These are phyloP conservation scores for Colletotrichum sp. DNA, from an alignment of 2,329 filamentous ascomycete genomes.

Conservation along the genomic window DNA sequence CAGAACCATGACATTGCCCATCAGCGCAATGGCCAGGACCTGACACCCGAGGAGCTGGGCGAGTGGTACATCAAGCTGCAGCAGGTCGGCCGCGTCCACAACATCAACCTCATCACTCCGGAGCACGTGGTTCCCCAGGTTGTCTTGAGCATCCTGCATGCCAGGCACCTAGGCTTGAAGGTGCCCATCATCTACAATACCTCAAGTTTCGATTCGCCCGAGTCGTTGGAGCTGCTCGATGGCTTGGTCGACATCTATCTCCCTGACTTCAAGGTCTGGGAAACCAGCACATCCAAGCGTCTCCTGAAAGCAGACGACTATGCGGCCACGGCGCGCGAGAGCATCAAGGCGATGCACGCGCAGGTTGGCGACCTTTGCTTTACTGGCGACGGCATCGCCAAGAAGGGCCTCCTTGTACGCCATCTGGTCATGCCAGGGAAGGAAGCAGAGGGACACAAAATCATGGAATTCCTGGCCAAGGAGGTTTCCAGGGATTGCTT, in stretches of 20 bases:
- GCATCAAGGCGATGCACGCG: conserved; percentile 78
- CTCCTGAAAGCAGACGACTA: conserved; percentile 83
- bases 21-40: conserved; percentile 78
- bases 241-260: conserved; percentile 86
- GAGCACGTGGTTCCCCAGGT: conserved; percentile 89
- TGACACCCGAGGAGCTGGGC: conserved; percentile 79
- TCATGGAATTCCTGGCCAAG: conserved; percentile 77
- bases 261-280: conserved; percentile 90
- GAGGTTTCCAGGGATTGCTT: conserved; percentile 78
- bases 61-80: conserved; percentile 87
- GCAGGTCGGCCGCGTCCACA: conserved; percentile 80
- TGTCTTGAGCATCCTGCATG: conserved; percentile 76
- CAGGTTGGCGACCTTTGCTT: conserved; percentile 87
- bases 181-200: conserved; percentile 87
- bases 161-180: conserved; percentile 70
- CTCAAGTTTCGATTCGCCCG: conserved; percentile 78
- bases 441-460: conserved; percentile 74
- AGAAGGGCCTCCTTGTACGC: conserved; percentile 75
- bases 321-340: conserved; percentile 73
- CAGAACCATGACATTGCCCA: conserved; percentile 88
- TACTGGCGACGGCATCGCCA: conserved; percentile 80
- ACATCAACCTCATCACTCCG: conserved; percentile 87
- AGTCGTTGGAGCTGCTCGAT: conserved; percentile 74
- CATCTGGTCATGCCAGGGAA: conserved; percentile 88
- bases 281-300: conserved; percentile 66